Evolutionary conservation across 768 basidiomycete genomes (phyloP).

Genomic region (Mrakia hoshinonis): DNA sequence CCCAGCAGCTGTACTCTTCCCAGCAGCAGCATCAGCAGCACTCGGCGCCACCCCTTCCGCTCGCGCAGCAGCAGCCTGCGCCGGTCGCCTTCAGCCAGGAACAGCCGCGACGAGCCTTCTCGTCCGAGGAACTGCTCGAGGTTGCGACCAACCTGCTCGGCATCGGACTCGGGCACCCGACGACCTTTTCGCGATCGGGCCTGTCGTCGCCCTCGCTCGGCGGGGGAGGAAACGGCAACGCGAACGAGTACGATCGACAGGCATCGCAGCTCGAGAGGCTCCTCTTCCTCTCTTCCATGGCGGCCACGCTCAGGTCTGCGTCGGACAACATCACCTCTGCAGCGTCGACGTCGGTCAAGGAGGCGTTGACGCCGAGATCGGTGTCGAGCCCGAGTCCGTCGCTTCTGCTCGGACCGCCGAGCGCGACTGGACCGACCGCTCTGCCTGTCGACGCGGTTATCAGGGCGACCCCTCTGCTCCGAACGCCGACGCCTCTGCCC

Average conservation of each 20-base stretch:
- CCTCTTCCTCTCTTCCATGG: not conserved
- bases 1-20: not conserved
- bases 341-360: not conserved
- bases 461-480: no score
- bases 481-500: no score
- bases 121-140: not conserved
- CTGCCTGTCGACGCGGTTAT: no score
- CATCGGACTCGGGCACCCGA: constrained; percentile 5
- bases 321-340: not conserved
- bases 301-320: not conserved
- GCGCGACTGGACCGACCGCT: no score
- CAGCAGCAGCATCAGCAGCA: not conserved
- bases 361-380: not conserved
- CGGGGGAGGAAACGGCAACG: not conserved
- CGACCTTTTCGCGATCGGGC: not conserved
- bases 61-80: no score
- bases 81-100: not conserved
- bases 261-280: constrained; percentile 1
- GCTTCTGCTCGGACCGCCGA: not conserved
- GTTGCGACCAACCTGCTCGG: constrained; percentile 2
- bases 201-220: not conserved
- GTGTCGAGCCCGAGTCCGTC: not conserved
- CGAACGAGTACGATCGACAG: not conserved
- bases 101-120: not conserved
- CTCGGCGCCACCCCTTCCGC: no score